These are phyloP conservation scores for Endocladia muricata DNA, from an alignment of 31 red algal species.

Conservation along the genomic window DNA sequence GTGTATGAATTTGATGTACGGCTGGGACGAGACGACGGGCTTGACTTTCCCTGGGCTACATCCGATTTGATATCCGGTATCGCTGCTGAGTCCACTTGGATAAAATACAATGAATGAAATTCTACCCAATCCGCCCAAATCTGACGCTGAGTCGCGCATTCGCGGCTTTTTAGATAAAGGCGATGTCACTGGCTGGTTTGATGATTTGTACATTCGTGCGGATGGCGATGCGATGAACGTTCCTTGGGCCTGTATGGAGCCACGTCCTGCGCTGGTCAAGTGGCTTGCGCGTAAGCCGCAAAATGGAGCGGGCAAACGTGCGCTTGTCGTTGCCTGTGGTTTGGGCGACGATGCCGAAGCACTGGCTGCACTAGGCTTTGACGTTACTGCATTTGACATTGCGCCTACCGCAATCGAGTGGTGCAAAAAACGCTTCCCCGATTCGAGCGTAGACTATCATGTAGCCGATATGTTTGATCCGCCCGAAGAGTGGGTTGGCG, in stretches of 20 bases:
- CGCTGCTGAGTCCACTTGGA: no score
- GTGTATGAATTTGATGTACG: slow-evolving; percentile 97
- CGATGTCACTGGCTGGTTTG: neutral
- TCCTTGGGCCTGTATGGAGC: neutral
- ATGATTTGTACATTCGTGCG: neutral
- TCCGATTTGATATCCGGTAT: no score
- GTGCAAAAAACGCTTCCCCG: neutral
- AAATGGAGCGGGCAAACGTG: neutral
- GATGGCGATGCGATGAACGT: neutral
- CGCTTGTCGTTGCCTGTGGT: neutral
- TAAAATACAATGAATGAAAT: no score
- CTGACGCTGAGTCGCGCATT: no score
- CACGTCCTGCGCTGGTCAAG: neutral
- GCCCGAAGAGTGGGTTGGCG: neutral
- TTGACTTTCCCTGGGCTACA: no score
- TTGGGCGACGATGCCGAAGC: neutral
- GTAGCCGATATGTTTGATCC: neutral
- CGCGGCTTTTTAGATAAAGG: no score
- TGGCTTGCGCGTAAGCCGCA: neutral
- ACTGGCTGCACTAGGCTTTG: neutral
- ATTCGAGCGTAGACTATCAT: neutral
- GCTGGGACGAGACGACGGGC: slow-evolving; percentile 73
- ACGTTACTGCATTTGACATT: neutral
- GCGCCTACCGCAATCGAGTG: neutral
- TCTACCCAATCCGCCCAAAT: no score